A percentile compares a stretch with the other conserved stretches of the same genome.
Conservation (phyloP, 345 rosid genomes). For the Diplotaxis tenuifolia region DNA sequence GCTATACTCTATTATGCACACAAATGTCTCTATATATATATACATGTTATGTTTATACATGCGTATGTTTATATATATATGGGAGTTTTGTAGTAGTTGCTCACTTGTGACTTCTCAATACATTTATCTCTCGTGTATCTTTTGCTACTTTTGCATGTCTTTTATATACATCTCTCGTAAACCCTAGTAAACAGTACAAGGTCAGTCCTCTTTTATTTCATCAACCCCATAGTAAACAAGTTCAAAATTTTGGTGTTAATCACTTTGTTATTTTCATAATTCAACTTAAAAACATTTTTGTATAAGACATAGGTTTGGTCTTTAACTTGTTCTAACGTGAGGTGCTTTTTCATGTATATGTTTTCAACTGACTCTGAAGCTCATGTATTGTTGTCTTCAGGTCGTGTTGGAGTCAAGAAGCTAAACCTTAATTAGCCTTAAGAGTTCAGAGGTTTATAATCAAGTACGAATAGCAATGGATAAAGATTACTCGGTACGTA, state of each 20-base stretch:
- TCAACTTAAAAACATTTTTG: too few species aligned
- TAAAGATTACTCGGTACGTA: not conserved
- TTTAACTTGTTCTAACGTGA: not conserved
- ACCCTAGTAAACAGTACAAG: not conserved
- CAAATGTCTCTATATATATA: not conserved
- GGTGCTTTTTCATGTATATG: not conserved
- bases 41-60: not conserved
- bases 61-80: slow-evolving; percentile 4
- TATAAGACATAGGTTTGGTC: not conserved
- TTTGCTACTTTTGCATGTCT: slow-evolving; percentile 8
- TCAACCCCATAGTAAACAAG: not conserved
- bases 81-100: slow-evolving; percentile 13
- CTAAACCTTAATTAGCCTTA: not conserved
- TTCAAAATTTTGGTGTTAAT: not conserved
- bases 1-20: not conserved
- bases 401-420: not conserved
- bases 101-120: slow-evolving; percentile 27
- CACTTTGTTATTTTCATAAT: not conserved
- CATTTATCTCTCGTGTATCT: slow-evolving; percentile 12
- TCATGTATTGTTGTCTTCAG: not conserved
- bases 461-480: not conserved
- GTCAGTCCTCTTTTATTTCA: not conserved
- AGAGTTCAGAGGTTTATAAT: not conserved
- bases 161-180: not conserved
- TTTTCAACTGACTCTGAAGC: not conserved